These are phyloP conservation scores for Nemania diffusa DNA, from an alignment of 2,329 filamentous ascomycete genomes.

Conservation along the genomic window DNA sequence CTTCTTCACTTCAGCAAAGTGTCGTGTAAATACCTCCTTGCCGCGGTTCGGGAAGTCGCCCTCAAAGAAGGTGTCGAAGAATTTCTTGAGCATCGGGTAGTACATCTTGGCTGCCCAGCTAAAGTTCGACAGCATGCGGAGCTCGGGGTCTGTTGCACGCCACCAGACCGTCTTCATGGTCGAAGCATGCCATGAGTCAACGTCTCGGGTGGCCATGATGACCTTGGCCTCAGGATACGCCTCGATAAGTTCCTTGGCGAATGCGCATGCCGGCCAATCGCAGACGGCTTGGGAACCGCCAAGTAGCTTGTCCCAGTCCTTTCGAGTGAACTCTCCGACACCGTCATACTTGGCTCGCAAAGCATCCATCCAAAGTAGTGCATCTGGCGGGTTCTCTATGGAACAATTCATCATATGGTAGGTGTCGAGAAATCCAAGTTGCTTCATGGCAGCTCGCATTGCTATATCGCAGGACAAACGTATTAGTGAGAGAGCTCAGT, in stretches of 20 bases:
- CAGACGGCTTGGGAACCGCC: conserved; percentile 74
- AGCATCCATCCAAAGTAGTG: conserved; percentile 76
- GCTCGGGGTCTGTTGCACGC: conserved; percentile 72
- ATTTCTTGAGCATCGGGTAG: conserved; percentile 75
- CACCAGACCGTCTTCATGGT: conserved; percentile 75
- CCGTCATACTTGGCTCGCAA: conserved; percentile 68
- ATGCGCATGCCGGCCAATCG: conserved; percentile 75
- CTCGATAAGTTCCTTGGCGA: conserved; percentile 75
- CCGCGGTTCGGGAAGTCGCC: conserved; percentile 73
- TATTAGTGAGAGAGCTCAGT: conserved; percentile 14
- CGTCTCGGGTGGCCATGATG: conserved; percentile 72
- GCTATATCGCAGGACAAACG: conserved; percentile 53
- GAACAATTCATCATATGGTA: conserved; percentile 80
- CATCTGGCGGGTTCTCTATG: conserved; percentile 74
- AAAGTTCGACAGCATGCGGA: conserved; percentile 64
- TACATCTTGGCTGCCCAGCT: conserved; percentile 75
- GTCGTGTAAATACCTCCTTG: conserved; percentile 67
- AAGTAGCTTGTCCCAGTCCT: conserved; percentile 76
- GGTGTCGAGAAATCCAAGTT: conserved; percentile 73
- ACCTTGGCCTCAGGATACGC: conserved; percentile 79
- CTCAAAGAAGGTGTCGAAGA: conserved; percentile 75
- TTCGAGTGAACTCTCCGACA: conserved; percentile 69
- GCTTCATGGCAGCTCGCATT: conserved; percentile 71
- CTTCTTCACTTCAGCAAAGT: conserved; percentile 46
- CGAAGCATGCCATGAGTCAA: conserved; percentile 70